Evolutionary conservation across 441 rosid genomes (phyloP).

Genomic region (Populus hybrid): DNA sequence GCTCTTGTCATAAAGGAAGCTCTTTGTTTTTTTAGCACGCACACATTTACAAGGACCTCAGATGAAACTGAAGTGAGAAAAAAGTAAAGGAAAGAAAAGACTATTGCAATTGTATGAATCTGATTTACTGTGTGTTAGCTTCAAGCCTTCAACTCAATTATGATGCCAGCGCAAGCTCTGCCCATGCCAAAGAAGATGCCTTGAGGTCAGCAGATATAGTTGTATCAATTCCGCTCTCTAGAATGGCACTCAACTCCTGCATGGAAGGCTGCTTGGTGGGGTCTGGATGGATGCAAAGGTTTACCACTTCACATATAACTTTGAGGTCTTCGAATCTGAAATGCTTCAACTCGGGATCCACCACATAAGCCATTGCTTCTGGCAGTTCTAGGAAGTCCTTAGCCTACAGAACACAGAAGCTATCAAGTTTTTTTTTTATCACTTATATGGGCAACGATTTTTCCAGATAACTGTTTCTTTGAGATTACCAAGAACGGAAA

Average conservation of each 20-base stretch:
- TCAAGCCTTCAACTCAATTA: constrained; percentile 29
- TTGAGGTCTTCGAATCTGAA: constrained; percentile 72
- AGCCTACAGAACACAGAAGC: constrained; percentile 51
- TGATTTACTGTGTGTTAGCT: constrained; percentile 49
- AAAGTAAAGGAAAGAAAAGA: not conserved
- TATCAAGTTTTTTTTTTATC: not conserved
- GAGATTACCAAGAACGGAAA: not conserved
- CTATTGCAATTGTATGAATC: constrained; percentile 28
- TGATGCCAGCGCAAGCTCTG: constrained; percentile 85
- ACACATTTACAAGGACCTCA: constrained; percentile 33
- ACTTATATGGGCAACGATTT: not conserved
- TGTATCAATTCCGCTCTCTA: constrained; percentile 77
- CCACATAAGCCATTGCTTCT: constrained; percentile 73
- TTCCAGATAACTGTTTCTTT: not conserved
- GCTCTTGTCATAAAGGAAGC: constrained; percentile 18
- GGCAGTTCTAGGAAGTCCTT: constrained; percentile 77
- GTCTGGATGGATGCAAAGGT: constrained; percentile 58
- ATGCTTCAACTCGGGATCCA: constrained; percentile 90
- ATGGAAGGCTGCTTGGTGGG: constrained; percentile 55
- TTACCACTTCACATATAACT: constrained; percentile 73
- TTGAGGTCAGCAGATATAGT: constrained; percentile 72
- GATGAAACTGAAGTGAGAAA: not conserved
- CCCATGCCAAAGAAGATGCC: constrained; percentile 96
- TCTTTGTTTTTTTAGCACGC: constrained; percentile 25
- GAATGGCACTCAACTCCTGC: constrained; percentile 51